phyloP scores from a whole-genome alignment of 345 rosid species.

The Hibiscus mutabilis region DNA sequence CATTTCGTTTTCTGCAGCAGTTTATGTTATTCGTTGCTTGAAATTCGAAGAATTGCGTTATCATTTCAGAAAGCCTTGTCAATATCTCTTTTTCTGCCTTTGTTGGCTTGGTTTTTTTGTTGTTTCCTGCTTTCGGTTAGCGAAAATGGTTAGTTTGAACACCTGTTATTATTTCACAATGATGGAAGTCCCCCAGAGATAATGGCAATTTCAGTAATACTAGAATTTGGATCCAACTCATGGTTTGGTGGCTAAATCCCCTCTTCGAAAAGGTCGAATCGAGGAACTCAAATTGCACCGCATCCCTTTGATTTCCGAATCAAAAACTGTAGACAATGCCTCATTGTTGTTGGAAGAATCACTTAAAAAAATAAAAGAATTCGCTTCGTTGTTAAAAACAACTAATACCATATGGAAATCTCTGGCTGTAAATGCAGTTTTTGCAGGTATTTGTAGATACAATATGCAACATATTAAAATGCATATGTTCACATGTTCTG shows the following conservation, averaged over 20 bases:
- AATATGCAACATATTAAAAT: no score
- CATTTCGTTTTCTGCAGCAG: no score
- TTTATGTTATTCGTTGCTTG: no score
- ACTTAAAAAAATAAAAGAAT: slow-evolving; percentile 27
- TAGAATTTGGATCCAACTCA: slow-evolving; percentile 39
- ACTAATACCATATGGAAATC: slow-evolving; percentile 37
- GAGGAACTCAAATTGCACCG: slow-evolving; percentile 39
- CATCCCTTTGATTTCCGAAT: slow-evolving; percentile 39
- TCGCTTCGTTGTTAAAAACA: slow-evolving; percentile 29
- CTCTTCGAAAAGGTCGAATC: slow-evolving; percentile 32
- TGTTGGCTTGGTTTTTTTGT: no score
- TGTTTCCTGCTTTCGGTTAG: no score
- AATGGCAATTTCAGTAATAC: slow-evolving; percentile 20
- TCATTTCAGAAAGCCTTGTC: no score
- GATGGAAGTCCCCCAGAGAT: slow-evolving; percentile 4
- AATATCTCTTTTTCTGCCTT: no score
- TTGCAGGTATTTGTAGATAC: slow-evolving; percentile 43
- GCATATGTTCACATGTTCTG: no score
- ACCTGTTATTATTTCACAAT: slow-evolving; percentile 25
- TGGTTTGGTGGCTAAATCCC: slow-evolving; percentile 53
- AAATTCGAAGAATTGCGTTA: no score
- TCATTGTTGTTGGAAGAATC: slow-evolving; percentile 44
- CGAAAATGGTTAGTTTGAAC: slow-evolving; percentile 18
- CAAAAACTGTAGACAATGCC: slow-evolving; percentile 45
- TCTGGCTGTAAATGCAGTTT: slow-evolving; percentile 39